Conservation (phyloP, 352 stramenopile species). For the Pythium phragmitis region DNA sequence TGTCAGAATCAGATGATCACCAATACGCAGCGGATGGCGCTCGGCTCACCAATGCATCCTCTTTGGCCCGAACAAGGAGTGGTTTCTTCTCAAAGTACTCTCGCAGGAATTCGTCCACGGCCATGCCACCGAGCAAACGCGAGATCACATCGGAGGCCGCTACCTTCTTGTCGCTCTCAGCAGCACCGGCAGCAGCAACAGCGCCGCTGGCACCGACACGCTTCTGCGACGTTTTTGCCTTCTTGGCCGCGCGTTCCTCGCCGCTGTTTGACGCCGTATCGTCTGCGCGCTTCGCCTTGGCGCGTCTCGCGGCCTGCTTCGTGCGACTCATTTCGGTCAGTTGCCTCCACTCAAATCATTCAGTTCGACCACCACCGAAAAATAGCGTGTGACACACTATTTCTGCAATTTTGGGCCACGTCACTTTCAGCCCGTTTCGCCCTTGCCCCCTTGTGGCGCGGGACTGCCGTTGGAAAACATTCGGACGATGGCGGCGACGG, state of each 20-base stretch:
- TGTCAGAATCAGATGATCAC: not conserved
- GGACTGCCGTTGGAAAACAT: conserved; percentile 8
- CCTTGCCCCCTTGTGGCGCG: too few relatives aligned
- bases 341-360: conserved; percentile 7
- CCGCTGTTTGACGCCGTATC: conserved; percentile 17
- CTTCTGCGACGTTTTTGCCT: conserved; percentile 32
- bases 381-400: conserved; percentile 23
- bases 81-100: conserved; percentile 89
- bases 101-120: conserved; percentile 53
- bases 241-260: conserved; percentile 28
- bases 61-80: conserved; percentile 55
- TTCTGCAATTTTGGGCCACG: conserved; percentile 19
- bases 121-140: conserved; percentile 65
- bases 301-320: conserved; percentile 41
- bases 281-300: conserved; percentile 37
- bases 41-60: conserved; percentile 36
- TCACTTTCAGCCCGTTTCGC: not conserved
- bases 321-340: conserved; percentile 38
- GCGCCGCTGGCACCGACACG: not conserved
- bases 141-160: conserved; percentile 26
- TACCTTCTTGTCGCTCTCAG: not conserved
- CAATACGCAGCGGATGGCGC: not conserved
- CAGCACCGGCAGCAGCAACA: not conserved
- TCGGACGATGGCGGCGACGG: conserved; percentile 8
- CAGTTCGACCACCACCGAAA: not conserved